Evolutionary conservation across 805 yeast species (phyloP).

Genomic region (Cephaloascus fragrans): DNA sequence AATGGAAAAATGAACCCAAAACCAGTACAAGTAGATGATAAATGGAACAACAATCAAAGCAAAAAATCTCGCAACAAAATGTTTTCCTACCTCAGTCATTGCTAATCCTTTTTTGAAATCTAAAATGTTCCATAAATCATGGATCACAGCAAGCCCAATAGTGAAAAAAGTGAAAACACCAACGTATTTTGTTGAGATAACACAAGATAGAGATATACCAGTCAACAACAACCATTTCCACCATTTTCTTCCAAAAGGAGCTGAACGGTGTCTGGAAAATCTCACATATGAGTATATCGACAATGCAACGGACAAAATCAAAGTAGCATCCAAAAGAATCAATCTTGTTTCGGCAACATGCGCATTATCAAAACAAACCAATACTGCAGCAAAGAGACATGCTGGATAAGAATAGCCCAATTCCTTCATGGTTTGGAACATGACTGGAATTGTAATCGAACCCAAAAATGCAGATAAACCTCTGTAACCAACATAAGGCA

Average conservation of each 20-base stretch:
- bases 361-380: conserved; percentile 83
- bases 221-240: conserved; percentile 80
- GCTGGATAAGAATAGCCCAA: conserved; percentile 72
- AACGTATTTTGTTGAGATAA: conserved; percentile 91
- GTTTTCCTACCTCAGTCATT: conserved; percentile 46
- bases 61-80: conserved; percentile 64
- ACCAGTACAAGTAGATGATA: conserved; percentile 77
- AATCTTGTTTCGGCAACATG: conserved; percentile 86
- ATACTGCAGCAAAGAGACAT: conserved; percentile 61
- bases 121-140: conserved; percentile 82
- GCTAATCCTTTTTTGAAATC: conserved; percentile 63
- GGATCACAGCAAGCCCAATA: conserved; percentile 76
- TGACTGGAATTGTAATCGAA: conserved; percentile 68
- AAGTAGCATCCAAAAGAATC: conserved; percentile 85
- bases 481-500: conserved; percentile 81
- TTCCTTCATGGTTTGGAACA: conserved; percentile 81
- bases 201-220: conserved; percentile 82
- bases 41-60: conserved; percentile 75
- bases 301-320: conserved; percentile 73
- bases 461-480: conserved; percentile 75
- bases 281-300: conserved; percentile 71
- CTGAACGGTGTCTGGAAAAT: conserved; percentile 56
- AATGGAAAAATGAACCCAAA: conserved; percentile 80
- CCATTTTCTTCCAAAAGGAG: conserved; percentile 68
- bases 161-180: conserved; percentile 88